phyloP scores from a whole-genome alignment of 345 rosid genomes.

The Ceriops decandra region DNA sequence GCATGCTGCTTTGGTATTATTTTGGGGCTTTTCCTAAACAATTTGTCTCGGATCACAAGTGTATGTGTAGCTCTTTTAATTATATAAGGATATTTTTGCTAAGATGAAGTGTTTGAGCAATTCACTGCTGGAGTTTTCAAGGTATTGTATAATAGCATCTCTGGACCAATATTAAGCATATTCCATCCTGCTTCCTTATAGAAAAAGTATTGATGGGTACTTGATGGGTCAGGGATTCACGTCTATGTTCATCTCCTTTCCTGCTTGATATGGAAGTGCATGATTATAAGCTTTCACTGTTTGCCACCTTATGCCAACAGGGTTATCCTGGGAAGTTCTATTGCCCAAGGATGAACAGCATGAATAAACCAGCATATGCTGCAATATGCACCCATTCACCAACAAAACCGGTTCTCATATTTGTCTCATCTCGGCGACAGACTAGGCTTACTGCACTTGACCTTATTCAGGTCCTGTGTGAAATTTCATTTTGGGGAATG shows the following conservation, averaged over 20 bases:
- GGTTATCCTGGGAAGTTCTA: conserved; percentile 96
- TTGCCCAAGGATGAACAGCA: conserved; percentile 95
- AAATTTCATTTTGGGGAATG: conserved; percentile 15
- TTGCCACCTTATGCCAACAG: conserved; percentile 31
- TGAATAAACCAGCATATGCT: conserved; percentile 99
- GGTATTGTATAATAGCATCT: no score
- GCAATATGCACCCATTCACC: conserved; percentile 98
- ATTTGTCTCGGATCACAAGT: no score
- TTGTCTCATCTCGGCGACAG: conserved; percentile 97
- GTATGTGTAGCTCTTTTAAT: no score
- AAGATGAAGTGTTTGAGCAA: no score
- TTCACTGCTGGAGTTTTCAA: no score
- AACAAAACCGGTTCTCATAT: conserved; percentile 89
- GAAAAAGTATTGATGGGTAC: not conserved
- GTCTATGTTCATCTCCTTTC: not conserved
- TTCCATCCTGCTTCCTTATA: no score
- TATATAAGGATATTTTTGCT: no score
- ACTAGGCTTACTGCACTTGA: conserved; percentile 97
- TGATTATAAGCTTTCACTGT: not conserved
- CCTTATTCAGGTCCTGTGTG: conserved; percentile 76
- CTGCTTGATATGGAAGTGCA: conserved; percentile 7
- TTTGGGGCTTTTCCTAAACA: no score
- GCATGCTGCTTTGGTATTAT: no score
- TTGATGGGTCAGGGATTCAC: not conserved
- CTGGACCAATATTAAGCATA: no score